Evolutionary conservation across 192 early-diverging fungal genomes (phyloP), one percentile per base, ranked within the genome.

Genomic region (Backusella psychrophila): DNA sequence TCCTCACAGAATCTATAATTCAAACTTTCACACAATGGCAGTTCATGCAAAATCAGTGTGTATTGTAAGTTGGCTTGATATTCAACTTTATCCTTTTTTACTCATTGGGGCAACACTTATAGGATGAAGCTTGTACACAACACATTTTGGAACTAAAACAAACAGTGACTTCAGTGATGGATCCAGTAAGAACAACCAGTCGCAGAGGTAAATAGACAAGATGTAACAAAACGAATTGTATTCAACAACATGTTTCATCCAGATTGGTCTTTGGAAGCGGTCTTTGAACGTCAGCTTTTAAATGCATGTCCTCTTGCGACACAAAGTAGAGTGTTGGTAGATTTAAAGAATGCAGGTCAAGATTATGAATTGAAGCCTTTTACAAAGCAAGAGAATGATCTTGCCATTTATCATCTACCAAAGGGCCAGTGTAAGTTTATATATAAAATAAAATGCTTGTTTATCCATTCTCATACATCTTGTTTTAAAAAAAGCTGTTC

Each of bases 11-110:
- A 85, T 99, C 2, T 99, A 93, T 82, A 95, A 98, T 78, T 89
- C 92, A 35, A 88, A 95, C 77, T 98, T 92, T 75, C 94, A 97
- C 77, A 94, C 96, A 6, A 96, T 98, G 93, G 87, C 88, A 12
- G 88, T 95, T 38, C 90, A 91, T 59, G 82, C 96, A 12, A 82
- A 77, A 35, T 86, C 90, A 6, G 74, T 80, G 14, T 91, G 89
- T 73, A 73, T 78, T 79, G 83, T 85, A 71, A 71, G 56, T 17
- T 34, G 31, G 21, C 6, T 14, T 66, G 11, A 29, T 67, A 34
- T 35, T 67, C 6, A 19, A 33, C 2, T 33, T 31, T 2, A 12
- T 1, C 4, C 21, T 23, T 11, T 1, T n/a, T 75, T 67, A 1
- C 0, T 8, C 36, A 75, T 77, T 52, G n/a, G 35, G 29, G 29